These are phyloP conservation scores for Geranium brycei DNA, from an alignment of 345 rosid species.

Conservation along the genomic window DNA sequence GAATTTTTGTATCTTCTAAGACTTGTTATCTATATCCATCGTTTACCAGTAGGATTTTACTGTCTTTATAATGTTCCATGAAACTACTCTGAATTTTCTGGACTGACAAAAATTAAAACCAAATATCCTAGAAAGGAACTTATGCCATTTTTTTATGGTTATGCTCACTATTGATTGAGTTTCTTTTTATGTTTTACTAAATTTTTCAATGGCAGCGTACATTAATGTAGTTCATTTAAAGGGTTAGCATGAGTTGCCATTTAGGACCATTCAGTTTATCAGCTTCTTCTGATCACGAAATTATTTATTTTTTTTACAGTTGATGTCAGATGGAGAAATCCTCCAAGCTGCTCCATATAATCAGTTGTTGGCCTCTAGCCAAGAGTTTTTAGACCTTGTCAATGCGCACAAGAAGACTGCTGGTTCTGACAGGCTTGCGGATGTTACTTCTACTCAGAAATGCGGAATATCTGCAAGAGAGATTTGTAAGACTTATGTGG, in stretches of 20 bases:
- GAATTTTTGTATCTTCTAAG: too few species aligned
- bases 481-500: conserved; percentile 40
- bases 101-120: too few species aligned
- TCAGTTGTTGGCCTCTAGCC: conserved; percentile 44
- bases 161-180: too few species aligned
- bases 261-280: background rate
- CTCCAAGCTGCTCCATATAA: conserved; percentile 58
- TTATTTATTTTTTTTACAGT: conserved; percentile 27
- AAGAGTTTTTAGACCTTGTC: conserved; percentile 74
- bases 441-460: conserved; percentile 16
- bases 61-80: too few species aligned
- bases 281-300: background rate
- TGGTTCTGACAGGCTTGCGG: conserved; percentile 51
- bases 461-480: conserved; percentile 15
- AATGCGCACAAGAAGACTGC: conserved; percentile 93
- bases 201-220: too few species aligned
- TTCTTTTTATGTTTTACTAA: too few species aligned
- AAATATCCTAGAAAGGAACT: too few species aligned
- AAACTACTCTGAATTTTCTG: too few species aligned
- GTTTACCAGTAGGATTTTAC: too few species aligned
- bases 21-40: too few species aligned
- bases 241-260: background rate
- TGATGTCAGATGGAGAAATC: conserved; percentile 88
- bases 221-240: too few species aligned
- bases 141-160: too few species aligned